Evolutionary conservation across 306 rosid genomes (phyloP), one percentile per base, ranked within the genome.

Genomic region (Malus sylvestris): DNA sequence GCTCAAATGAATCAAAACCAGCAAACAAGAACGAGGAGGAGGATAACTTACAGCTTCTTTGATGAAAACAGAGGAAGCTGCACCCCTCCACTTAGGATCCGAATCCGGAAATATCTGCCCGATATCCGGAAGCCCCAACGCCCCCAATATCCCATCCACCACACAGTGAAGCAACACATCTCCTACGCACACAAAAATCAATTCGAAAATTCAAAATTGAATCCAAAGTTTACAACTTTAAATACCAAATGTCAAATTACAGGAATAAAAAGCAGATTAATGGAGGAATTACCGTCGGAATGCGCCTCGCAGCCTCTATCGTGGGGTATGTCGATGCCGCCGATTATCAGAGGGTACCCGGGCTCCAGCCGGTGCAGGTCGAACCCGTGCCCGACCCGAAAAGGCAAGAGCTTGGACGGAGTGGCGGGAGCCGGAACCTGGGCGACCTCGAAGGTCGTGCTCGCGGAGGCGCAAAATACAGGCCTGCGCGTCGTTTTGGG

Each of bases 221-320:
- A 55, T 20, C 11, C 33, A 70, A 62, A 62, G 18, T 18, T 2
- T 35, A 15, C 23, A 45, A 20, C 46, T 23, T n/a, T 59, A 14
- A 15, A 40, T 20, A 23, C 22, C 27, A 63, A 42, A 15, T 15
- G 49, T 49, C 8, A n/a, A 33, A 19, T 11, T 29, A 16, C 23
- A 64, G 16, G 16, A 40, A 8, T 13, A 15, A 57, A 8, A 72
- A 1, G 20, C 18, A 49, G 20, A 69, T 4, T 10, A 66, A 33
- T 11, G 19, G 23, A 2, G 71, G 3, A 77, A 70, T 78, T 82
- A 93, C 98, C 99, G 81, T 96, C 99, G 25, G 99, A 96, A 67
- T 96, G 98, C 63, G 99, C 99, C 76, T 92, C 99, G 84, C 99
- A 96, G 71, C 99, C 99, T 82, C 88, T 79, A 0, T 96, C 97